Percentiles rank a stretch among this genome's conserved stretches.
Evolutionary conservation across 2,329 filamentous ascomycete species (phyloP).

Genomic region (Didymosphaeria variabile): DNA sequence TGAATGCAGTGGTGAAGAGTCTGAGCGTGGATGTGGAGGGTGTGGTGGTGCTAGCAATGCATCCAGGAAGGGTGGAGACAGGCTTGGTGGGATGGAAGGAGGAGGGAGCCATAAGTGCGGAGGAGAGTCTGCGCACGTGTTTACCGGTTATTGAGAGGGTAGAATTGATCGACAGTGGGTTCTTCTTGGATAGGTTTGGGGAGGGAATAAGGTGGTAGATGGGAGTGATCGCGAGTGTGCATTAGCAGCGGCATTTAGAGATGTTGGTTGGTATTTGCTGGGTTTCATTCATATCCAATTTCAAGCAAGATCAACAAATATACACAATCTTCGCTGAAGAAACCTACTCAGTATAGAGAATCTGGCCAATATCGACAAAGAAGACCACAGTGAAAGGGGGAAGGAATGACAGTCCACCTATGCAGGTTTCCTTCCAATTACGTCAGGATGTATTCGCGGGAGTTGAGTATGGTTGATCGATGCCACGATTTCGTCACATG

Average conservation of each 20-base stretch:
- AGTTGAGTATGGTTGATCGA: too few species aligned
- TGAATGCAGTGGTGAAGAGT: constrained; percentile 57
- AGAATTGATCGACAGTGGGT: constrained; percentile 46
- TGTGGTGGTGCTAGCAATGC: constrained; percentile 53
- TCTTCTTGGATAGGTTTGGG: constrained; percentile 57
- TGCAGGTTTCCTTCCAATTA: not conserved
- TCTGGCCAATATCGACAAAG: not conserved
- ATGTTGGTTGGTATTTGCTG: not conserved
- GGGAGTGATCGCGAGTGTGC: too few species aligned
- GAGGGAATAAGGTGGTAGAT: constrained; percentile 53
- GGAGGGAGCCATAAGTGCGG: constrained; percentile 54
- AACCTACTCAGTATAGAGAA: not conserved
- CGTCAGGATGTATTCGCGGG: too few species aligned
- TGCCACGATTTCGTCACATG: too few species aligned
- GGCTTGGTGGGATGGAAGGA: constrained; percentile 55
- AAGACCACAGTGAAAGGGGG: not conserved
- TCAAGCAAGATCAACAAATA: not conserved
- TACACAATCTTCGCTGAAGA: not conserved
- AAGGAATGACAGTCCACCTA: not conserved
- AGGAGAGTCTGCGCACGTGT: constrained; percentile 53
- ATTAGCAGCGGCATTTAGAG: not conserved
- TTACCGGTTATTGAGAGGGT: constrained; percentile 49
- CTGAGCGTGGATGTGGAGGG: constrained; percentile 56
- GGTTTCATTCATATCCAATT: not conserved
- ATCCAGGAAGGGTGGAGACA: constrained; percentile 59